Percentiles rank a stretch among this genome's conserved stretches.
phyloP scores from a whole-genome alignment of 2,329 filamentous ascomycete species.

The Pseudogymnoascus sp. region DNA sequence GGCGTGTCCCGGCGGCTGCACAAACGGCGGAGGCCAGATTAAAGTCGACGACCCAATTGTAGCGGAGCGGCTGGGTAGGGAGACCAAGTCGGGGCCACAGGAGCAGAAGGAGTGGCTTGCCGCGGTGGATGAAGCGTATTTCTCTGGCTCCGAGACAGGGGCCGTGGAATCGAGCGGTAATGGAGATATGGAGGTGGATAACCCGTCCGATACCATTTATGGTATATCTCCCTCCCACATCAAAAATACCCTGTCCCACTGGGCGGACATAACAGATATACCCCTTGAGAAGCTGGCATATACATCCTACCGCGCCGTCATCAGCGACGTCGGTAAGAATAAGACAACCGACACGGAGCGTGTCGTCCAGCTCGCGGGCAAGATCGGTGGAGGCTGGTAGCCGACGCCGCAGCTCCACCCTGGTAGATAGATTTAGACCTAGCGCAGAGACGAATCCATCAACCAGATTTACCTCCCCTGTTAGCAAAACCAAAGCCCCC shows the following conservation, averaged over 20 bases:
- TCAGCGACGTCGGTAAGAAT: conserved; percentile 88
- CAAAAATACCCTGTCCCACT: conserved; percentile 63
- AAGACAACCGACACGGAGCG: conserved; percentile 62
- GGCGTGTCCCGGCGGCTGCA: conserved; percentile 98
- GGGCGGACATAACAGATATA: conserved; percentile 65
- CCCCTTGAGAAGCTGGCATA: conserved; percentile 64
- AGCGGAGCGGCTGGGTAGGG: conserved; percentile 39
- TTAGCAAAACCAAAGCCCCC: conserved; percentile 70
- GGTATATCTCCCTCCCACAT: conserved; percentile 61
- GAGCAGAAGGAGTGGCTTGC: conserved; percentile 83
- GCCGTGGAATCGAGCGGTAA: conserved; percentile 13
- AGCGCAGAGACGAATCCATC: conserved; percentile 30
- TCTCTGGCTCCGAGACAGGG: conserved; percentile 47
- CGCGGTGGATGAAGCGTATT: conserved; percentile 83
- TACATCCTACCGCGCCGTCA: conserved; percentile 85
- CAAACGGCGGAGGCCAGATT: conserved; percentile 93
- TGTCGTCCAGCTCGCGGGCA: conserved; percentile 81
- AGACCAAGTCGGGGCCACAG: conserved; percentile 56
- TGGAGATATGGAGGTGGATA: conserved; percentile 22
- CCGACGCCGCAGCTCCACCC: conserved; percentile 12
- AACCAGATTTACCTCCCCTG: conserved; percentile 49
- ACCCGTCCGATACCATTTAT: conserved; percentile 41
- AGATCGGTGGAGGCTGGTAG: conserved; percentile 90
- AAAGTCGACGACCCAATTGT: conserved; percentile 73
- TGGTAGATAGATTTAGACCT: conserved; percentile 13